phyloP scores from a whole-genome alignment of 140 eudicot species.

The Bidens hawaiensis region DNA sequence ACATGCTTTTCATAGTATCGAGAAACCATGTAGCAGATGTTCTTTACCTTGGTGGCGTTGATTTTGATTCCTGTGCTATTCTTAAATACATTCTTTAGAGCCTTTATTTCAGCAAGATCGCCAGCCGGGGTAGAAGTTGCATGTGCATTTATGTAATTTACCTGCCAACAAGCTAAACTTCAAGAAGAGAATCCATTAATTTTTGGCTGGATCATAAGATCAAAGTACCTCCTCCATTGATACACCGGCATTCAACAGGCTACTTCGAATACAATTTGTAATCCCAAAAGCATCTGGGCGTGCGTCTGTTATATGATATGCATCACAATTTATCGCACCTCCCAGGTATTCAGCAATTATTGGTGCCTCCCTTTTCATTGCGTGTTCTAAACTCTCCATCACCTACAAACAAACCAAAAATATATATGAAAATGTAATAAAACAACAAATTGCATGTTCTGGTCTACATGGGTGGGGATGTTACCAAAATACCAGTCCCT shows the following conservation, averaged over 20 bases:
- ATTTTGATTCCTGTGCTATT: slow-evolving; percentile 13
- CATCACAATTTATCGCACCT: slow-evolving; percentile 65
- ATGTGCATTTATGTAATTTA: slow-evolving; percentile 30
- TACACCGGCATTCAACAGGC: slow-evolving; percentile 25
- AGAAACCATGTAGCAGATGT: not conserved
- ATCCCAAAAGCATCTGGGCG: slow-evolving; percentile 33
- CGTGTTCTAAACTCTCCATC: slow-evolving; percentile 34
- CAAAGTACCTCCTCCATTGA: slow-evolving; percentile 21
- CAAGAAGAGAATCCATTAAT: not conserved
- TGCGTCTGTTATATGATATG: slow-evolving; percentile 62
- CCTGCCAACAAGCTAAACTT: slow-evolving; percentile 11
- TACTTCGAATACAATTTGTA: slow-evolving; percentile 7
- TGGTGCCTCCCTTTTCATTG: slow-evolving; percentile 56
- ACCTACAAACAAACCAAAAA: slow-evolving; percentile 5
- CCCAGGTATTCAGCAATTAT: slow-evolving; percentile 68
- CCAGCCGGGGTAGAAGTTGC: slow-evolving; percentile 21
- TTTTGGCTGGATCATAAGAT: not conserved
- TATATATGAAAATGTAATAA: not conserved
- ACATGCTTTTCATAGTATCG: not conserved
- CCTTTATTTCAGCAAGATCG: slow-evolving; percentile 5
- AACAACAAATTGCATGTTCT: not conserved
- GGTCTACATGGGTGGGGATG: not conserved
- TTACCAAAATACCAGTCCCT: slow-evolving; percentile 15
- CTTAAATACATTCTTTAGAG: slow-evolving; percentile 20
- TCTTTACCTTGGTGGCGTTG: slow-evolving; percentile 26